phyloP scores from a whole-genome alignment of 345 rosid genomes.

The Eucalyptus rudis region DNA sequence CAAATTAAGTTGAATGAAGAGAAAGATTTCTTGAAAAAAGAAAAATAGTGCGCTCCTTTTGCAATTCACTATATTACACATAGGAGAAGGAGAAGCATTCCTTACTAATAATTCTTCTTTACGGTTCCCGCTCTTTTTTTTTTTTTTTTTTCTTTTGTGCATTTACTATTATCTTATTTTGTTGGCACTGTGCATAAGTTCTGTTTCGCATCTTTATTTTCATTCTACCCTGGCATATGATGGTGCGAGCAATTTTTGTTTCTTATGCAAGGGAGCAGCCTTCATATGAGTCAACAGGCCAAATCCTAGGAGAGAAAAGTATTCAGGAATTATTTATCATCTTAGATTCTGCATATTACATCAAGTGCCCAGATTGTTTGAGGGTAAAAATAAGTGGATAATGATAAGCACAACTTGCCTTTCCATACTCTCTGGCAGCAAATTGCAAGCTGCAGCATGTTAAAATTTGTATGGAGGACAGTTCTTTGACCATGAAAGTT shows the following conservation, averaged over 20 bases:
- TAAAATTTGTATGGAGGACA: not conserved
- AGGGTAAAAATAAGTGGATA: not conserved
- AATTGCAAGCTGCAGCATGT: not conserved
- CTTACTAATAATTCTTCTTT: not conserved
- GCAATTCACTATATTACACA: not conserved
- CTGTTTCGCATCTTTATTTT: not conserved
- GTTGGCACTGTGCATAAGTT: not conserved
- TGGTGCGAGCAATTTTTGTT: not conserved
- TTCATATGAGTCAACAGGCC: not conserved
- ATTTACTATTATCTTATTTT: not conserved
- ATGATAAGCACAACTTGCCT: not conserved
- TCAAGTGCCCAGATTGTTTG: not conserved
- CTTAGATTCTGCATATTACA: not conserved
- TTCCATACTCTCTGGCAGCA: not conserved
- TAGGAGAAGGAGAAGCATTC: not conserved
- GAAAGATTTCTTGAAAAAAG: not conserved
- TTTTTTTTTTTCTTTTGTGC: not conserved
- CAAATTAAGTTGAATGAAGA: not conserved
- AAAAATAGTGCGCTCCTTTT: not conserved
- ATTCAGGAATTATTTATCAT: not conserved
- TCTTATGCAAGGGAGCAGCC: not conserved
- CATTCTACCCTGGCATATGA: not conserved
- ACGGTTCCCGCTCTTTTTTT: not conserved
- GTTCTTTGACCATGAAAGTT: not conserved
- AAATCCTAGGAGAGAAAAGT: not conserved